These are phyloP conservation scores for Centrapalus pauciflorus DNA, from an alignment of 129 eudicot genomes.

Conservation along the genomic window DNA sequence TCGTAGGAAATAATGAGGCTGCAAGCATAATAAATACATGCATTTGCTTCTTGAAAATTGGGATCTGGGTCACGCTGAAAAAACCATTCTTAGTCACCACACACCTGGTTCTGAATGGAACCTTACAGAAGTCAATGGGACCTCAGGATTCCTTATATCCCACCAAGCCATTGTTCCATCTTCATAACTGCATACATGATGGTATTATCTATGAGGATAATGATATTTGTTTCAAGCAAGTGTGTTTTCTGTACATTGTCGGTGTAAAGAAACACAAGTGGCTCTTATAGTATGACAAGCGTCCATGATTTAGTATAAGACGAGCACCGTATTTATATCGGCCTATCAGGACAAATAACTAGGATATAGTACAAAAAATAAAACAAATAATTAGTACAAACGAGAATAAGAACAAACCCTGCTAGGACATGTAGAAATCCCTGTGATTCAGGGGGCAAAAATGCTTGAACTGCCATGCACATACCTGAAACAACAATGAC, in stretches of 20 bases:
- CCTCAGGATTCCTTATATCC: slow-evolving; percentile 56
- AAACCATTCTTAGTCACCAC: not conserved
- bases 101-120: slow-evolving; percentile 63
- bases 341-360: no score
- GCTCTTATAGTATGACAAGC: not conserved
- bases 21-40: not conserved
- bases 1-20: not conserved
- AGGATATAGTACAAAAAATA: no score
- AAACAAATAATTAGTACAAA: not conserved
- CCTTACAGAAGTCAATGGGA: slow-evolving; percentile 48
- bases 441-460: slow-evolving; percentile 45
- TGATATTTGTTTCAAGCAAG: not conserved
- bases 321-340: no score
- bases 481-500: slow-evolving; percentile 27
- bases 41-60: not conserved
- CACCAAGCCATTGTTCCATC: slow-evolving; percentile 77
- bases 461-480: slow-evolving; percentile 75
- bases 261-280: not conserved
- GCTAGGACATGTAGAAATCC: slow-evolving; percentile 43
- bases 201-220: not conserved
- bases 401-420: slow-evolving; percentile 31
- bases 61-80: not conserved
- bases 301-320: not conserved
- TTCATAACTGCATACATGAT: slow-evolving; percentile 31
- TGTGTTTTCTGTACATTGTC: not conserved